Conservation (phyloP, 345 rosid species). For the Pugionium dolabratum region DNA sequence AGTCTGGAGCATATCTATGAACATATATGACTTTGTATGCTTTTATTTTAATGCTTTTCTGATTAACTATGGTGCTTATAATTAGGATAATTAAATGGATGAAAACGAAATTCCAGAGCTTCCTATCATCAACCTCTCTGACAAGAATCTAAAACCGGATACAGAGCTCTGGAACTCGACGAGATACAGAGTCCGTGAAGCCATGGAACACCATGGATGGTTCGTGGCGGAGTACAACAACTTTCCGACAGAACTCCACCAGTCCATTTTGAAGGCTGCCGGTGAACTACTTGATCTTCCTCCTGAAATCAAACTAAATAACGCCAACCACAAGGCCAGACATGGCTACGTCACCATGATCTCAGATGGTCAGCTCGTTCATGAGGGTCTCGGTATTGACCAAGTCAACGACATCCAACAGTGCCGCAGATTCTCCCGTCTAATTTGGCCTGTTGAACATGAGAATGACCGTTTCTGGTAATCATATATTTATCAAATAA, state of each 20-base stretch:
- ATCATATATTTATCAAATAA: conserved; percentile 8
- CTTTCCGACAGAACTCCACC: conserved; percentile 40
- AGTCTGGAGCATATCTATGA: background rate
- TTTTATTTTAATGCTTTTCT: background rate
- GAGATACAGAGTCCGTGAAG: conserved; percentile 43
- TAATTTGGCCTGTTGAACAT: conserved; percentile 53
- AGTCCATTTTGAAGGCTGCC: conserved; percentile 30
- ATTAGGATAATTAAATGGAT: conserved; percentile 18
- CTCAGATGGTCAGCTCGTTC: conserved; percentile 44
- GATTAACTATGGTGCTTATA: background rate
- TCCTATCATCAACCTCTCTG: conserved; percentile 47
- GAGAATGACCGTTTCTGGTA: conserved; percentile 51
- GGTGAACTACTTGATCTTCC: conserved; percentile 55
- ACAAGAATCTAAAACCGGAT: conserved; percentile 43
- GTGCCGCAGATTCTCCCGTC: conserved; percentile 41
- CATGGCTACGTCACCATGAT: conserved; percentile 48
- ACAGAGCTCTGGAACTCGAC: conserved; percentile 48
- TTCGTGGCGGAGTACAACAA: conserved; percentile 46
- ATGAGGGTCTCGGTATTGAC: conserved; percentile 54
- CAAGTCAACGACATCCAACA: conserved; percentile 39
- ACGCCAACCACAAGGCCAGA: conserved; percentile 47
- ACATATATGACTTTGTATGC: background rate
- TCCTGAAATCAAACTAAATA: conserved; percentile 42
- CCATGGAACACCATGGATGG: conserved; percentile 61
- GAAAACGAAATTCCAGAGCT: conserved; percentile 24